Evolutionary conservation across 768 basidiomycete genomes (phyloP).

Genomic region (Coprinopsis sp.): DNA sequence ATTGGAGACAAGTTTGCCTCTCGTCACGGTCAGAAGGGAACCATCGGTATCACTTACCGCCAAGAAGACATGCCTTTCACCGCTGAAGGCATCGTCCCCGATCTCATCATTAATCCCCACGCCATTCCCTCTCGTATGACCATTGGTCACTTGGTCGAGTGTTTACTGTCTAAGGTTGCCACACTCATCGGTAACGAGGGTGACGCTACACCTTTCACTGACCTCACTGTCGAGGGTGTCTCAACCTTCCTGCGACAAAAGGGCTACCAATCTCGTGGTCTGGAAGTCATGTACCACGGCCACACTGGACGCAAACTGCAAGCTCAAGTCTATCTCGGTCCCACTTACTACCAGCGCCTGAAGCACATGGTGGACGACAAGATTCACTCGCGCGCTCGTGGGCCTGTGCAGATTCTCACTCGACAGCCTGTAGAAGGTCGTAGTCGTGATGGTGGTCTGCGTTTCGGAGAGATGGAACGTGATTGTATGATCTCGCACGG

Average conservation of each 20-base stretch:
- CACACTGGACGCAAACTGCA: slow-evolving; percentile 98
- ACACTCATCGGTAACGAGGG: slow-evolving; percentile 96
- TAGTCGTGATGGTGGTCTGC: slow-evolving; percentile 96
- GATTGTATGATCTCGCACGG: slow-evolving; percentile 99
- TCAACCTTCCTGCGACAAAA: slow-evolving; percentile 84
- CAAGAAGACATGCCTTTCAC: slow-evolving; percentile 99
- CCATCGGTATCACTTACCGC: slow-evolving; percentile 98
- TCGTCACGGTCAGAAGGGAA: slow-evolving; percentile 99
- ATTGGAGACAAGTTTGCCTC: slow-evolving; percentile 99
- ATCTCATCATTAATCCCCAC: slow-evolving; percentile 98
- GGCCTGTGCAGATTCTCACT: slow-evolving; percentile 96
- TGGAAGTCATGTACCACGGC: slow-evolving; percentile 98
- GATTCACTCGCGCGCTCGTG: slow-evolving; percentile 95
- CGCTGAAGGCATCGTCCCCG: slow-evolving; percentile 92
- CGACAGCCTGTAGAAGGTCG: slow-evolving; percentile 98
- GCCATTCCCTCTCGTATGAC: slow-evolving; percentile 99
- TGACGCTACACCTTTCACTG: slow-evolving; percentile 98
- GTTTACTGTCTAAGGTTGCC: slow-evolving; percentile 92
- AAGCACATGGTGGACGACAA: slow-evolving; percentile 99
- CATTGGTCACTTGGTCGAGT: slow-evolving; percentile 98
- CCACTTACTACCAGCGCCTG: slow-evolving; percentile 97
- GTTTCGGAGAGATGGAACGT: slow-evolving; percentile 99
- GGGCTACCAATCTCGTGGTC: slow-evolving; percentile 94
- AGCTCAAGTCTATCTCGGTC: slow-evolving; percentile 97
- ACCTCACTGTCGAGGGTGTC: slow-evolving; percentile 96